These are phyloP conservation scores for Brassica napus DNA, from an alignment of 345 rosid species.

Conservation along the genomic window Da-Ae NC_063443.1:10454501-10455000, in stretches of 20 bases:
- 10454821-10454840: neutral
- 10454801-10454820: neutral
- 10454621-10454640: neutral
- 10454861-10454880: neutral
- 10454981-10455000: neutral
- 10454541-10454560: conserved; percentile 8
- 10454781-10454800: neutral
- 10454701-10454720: neutral
- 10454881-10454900: conserved; percentile 33
- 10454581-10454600: neutral
- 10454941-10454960: conserved; percentile 23
- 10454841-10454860: neutral
- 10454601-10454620: neutral
- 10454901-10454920: conserved; percentile 23
- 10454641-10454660: neutral
- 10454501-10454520: conserved; percentile 36
- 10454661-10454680: neutral
- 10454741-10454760: neutral
- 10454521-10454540: conserved; percentile 21
- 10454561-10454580: neutral
- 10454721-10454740: neutral
- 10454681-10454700: too few relatives aligned
- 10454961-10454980: neutral
- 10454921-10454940: neutral
- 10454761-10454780: neutral